phyloP scores from a whole-genome alignment of 1,284 basidiomycete species.

The Mycena sp. region DNA sequence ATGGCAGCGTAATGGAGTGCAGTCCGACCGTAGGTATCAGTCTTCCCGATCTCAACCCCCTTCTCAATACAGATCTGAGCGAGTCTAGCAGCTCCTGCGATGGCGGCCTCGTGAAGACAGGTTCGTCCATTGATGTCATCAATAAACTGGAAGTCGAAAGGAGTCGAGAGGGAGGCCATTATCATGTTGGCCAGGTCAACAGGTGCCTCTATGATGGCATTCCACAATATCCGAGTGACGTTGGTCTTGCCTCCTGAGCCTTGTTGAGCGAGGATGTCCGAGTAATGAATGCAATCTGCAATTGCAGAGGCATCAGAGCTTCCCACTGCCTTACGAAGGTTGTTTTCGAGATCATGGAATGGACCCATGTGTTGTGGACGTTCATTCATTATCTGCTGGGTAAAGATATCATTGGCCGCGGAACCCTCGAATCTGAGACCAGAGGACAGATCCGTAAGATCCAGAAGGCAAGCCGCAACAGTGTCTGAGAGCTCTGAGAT shows the following conservation, averaged over 20 bases:
- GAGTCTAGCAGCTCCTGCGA: conserved; percentile 84
- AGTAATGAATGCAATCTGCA: conserved; percentile 76
- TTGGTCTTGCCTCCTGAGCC: conserved; percentile 65
- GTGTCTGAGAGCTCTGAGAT: conserved; percentile 97
- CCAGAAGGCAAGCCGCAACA: conserved; percentile 92
- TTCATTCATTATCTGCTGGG: conserved; percentile 77
- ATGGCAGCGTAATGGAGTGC: conserved; percentile 97
- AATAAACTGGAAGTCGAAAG: conserved; percentile 91
- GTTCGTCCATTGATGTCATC: conserved; percentile 98
- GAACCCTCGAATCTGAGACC: conserved; percentile 77
- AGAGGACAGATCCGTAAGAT: conserved; percentile 87
- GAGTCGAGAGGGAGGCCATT: conserved; percentile 67
- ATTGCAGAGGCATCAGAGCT: conserved; percentile 69
- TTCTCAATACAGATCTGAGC: conserved; percentile 86
- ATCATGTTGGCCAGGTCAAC: conserved; percentile 79
- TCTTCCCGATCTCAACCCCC: conserved; percentile 71
- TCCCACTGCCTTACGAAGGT: conserved; percentile 80
- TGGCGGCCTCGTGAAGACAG: conserved; percentile 94
- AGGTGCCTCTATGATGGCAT: conserved; percentile 85
- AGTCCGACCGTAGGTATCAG: conserved; percentile 92
- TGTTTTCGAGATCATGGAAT: conserved; percentile 89
- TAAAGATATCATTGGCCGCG: conserved; percentile 68
- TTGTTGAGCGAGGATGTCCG: conserved; percentile 70
- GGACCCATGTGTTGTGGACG: conserved; percentile 70
- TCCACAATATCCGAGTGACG: conserved; percentile 91